Evolutionary conservation across 768 basidiomycete species (phyloP).

Genomic region (Cystobasidium ongulense): DNA sequence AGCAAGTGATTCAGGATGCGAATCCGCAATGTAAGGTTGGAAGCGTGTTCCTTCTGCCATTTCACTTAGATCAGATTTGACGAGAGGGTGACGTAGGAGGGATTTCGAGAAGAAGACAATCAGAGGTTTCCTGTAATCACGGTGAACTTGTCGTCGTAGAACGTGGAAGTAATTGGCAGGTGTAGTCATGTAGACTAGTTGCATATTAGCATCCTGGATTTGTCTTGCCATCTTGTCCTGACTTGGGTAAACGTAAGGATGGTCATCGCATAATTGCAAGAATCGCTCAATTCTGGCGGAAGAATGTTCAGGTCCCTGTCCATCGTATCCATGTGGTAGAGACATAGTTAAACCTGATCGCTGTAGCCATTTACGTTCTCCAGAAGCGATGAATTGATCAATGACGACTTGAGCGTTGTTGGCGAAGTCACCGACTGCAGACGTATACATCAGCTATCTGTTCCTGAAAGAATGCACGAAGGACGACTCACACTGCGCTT

Average conservation of each 20-base stretch:
- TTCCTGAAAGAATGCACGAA: not conserved
- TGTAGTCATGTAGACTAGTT: slow-evolving; percentile 93
- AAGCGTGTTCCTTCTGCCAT: slow-evolving; percentile 84
- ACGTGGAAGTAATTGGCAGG: slow-evolving; percentile 79
- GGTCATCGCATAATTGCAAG: slow-evolving; percentile 95
- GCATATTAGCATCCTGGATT: slow-evolving; percentile 99
- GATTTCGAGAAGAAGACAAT: slow-evolving; percentile 96
- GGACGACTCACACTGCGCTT: slow-evolving; percentile 63
- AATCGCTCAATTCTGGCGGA: slow-evolving; percentile 91
- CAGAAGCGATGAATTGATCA: slow-evolving; percentile 95
- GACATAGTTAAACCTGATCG: slow-evolving; percentile 75
- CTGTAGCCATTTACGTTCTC: slow-evolving; percentile 96
- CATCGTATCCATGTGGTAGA: slow-evolving; percentile 78
- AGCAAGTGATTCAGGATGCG: slow-evolving; percentile 61
- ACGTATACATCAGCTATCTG: not conserved
- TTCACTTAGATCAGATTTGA: slow-evolving; percentile 74
- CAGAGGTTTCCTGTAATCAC: slow-evolving; percentile 93
- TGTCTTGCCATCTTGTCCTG: slow-evolving; percentile 83
- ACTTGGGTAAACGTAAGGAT: slow-evolving; percentile 80
- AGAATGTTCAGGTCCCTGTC: slow-evolving; percentile 96
- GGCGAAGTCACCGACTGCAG: slow-evolving; percentile 76
- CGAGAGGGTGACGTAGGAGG: slow-evolving; percentile 85
- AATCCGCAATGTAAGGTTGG: slow-evolving; percentile 85
- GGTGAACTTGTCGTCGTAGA: slow-evolving; percentile 88
- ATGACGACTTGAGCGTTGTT: slow-evolving; percentile 97